Percentiles rank a stretch among this genome's conserved stretches.
These are phyloP conservation scores for Anaeramoeba flamelloides DNA, from an alignment of 78 protist genomes.

Conservation along the genomic window DNA sequence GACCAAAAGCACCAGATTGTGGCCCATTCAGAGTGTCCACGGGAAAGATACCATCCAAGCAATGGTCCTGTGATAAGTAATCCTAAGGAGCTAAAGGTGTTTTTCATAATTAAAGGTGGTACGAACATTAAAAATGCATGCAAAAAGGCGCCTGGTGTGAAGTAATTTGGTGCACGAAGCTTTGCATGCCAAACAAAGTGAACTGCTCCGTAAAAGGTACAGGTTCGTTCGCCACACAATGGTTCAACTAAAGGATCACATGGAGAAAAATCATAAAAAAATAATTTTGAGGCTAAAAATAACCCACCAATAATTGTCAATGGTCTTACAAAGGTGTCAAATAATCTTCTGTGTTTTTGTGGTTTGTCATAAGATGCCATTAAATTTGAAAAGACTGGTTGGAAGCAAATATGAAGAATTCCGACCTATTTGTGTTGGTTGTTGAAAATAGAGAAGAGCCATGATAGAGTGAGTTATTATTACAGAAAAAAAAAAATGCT, in stretches of 20 bases:
- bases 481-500: no score
- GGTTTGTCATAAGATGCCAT: not conserved
- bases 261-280: not conserved
- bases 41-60: not conserved
- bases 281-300: not conserved
- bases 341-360: not conserved
- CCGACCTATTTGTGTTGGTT: no score
- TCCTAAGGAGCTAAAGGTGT: not conserved
- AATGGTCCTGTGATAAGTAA: not conserved
- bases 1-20: not conserved
- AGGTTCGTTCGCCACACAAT: not conserved
- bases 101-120: not conserved
- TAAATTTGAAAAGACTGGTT: not conserved
- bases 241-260: not conserved
- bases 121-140: not conserved
- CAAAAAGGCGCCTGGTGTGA: not conserved
- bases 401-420: not conserved
- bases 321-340: not conserved
- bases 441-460: no score
- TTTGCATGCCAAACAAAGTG: not conserved
- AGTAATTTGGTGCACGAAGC: not conserved
- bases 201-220: not conserved
- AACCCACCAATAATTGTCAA: not conserved
- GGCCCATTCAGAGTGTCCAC: not conserved
- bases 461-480: no score